phyloP scores from a whole-genome alignment of 2,329 filamentous ascomycete species.

The Sporothrix pseudoabietina region DNA sequence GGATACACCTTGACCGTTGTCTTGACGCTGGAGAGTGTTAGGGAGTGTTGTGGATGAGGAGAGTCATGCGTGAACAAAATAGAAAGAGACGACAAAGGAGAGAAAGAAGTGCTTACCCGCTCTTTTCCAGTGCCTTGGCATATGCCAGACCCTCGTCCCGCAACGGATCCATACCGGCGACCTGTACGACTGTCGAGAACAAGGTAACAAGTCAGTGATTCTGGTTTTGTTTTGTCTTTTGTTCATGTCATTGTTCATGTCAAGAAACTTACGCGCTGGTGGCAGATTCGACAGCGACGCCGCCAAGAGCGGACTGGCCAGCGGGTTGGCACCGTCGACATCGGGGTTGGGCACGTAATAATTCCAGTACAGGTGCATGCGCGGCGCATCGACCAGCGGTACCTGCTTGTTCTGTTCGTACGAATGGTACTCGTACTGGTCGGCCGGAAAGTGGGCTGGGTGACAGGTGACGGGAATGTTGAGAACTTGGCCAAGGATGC shows the following conservation, averaged over 20 bases:
- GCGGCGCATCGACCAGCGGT: conserved; percentile 32
- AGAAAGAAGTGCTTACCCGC: background rate
- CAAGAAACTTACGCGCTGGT: conserved; percentile 31
- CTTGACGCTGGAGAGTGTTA: background rate
- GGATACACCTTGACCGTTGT: conserved; percentile 14
- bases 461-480: conserved; percentile 36
- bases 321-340: conserved; percentile 14
- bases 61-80: background rate
- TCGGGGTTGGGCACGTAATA: conserved; percentile 32
- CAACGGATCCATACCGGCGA: conserved; percentile 26
- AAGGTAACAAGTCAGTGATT: no score
- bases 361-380: conserved; percentile 35
- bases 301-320: conserved; percentile 33
- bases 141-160: conserved; percentile 24
- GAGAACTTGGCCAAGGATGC: conserved; percentile 34
- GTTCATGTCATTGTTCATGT: no score
- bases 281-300: conserved; percentile 30
- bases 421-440: conserved; percentile 31
- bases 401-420: conserved; percentile 33
- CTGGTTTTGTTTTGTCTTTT: no score
- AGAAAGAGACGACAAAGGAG: background rate
- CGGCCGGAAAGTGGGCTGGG: conserved; percentile 29
- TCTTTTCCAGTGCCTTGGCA: conserved; percentile 14
- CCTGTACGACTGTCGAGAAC: conserved; percentile 12
- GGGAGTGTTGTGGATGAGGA: background rate